These are phyloP conservation scores for Amanita rubescens DNA, from an alignment of 768 basidiomycete genomes.

Conservation along the genomic window DNA sequence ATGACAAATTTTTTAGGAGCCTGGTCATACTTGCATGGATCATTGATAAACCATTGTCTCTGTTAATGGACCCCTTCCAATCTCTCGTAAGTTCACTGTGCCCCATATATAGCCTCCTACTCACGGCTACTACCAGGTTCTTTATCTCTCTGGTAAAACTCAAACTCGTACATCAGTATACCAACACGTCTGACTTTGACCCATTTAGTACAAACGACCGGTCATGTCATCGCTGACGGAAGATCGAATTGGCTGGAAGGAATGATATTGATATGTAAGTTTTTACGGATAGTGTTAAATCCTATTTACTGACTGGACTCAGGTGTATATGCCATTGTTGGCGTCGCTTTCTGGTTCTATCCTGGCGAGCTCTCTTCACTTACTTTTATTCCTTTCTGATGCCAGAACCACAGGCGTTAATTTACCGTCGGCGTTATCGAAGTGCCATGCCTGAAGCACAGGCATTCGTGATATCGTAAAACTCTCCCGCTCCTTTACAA, in stretches of 20 bases:
- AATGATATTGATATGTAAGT: slow-evolving; percentile 61
- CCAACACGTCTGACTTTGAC: neutral
- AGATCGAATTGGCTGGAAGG: slow-evolving; percentile 93
- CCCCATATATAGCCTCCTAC: slow-evolving; percentile 9
- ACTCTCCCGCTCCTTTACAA: neutral
- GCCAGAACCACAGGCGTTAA: neutral
- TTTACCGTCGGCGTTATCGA: neutral
- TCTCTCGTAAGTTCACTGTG: slow-evolving; percentile 35
- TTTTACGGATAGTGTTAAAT: neutral
- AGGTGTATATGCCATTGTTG: slow-evolving; percentile 69
- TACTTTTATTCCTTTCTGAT: neutral
- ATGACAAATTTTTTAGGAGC: slow-evolving; percentile 34
- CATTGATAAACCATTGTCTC: slow-evolving; percentile 67
- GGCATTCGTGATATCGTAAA: neutral
- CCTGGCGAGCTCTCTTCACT: slow-evolving; percentile 27
- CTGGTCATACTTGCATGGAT: slow-evolving; percentile 79
- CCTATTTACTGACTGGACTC: neutral
- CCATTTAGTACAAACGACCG: slow-evolving; percentile 65
- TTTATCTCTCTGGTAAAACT: slow-evolving; percentile 40
- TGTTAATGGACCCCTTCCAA: slow-evolving; percentile 86
- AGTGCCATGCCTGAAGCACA: neutral
- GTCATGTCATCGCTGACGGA: slow-evolving; percentile 80
- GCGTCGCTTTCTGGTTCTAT: slow-evolving; percentile 68
- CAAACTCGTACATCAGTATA: neutral
- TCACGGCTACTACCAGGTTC: slow-evolving; percentile 19